Base-by-base conservation (phyloP, 2,329 filamentous ascomycete genomes). In the Metarhizium anisopliae region DNA sequence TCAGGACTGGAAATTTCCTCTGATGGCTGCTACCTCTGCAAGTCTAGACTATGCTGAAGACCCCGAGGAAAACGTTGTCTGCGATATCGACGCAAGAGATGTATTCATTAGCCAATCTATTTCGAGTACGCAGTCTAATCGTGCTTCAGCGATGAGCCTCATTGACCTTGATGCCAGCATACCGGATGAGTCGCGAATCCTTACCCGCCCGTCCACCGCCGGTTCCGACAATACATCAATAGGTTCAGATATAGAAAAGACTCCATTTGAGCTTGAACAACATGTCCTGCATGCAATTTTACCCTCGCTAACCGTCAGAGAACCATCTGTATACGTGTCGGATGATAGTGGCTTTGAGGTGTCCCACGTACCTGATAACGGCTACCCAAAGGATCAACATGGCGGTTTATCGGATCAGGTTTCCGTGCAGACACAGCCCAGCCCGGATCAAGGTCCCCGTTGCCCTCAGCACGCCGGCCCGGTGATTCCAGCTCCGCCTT, bases 211-310 rank as follows among this genome's bases (percentile, higher is more conserved):
- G 0, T 82, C 81, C 2, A 83, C 80, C 1, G 80, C 81, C 7
- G 77, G 82, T 64, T 85, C 82, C 1, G 80, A 83, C 57, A 78
- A 74, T 11, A 75, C 67, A 2, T 82, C 79, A 0, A 71, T 82
- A 4, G 81, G 81, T 50, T 82, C 81, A 1, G 79, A 83, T 55
- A 67, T 79, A 36, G 76, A 78, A 29, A 72, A 75, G 13, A 75
- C 72, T 2, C 81, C 82, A 0, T 86, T 86, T 56, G 80, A 84
- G 54, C 72, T 85, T 2, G 83, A 86, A 64, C 76, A 78, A n/a
- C 82, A 84, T 60, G 73, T 80, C 1, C 83, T 80, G 1, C 68
- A 82, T 2, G 81, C 82, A 58, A 71, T 70, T 11, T 63, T 65
- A 59, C 66, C 71, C 6, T 61, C 68, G 20, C 16, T 30, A 2